Conservation (phyloP, 805 yeast species). For the Candida insectorum region DNA sequence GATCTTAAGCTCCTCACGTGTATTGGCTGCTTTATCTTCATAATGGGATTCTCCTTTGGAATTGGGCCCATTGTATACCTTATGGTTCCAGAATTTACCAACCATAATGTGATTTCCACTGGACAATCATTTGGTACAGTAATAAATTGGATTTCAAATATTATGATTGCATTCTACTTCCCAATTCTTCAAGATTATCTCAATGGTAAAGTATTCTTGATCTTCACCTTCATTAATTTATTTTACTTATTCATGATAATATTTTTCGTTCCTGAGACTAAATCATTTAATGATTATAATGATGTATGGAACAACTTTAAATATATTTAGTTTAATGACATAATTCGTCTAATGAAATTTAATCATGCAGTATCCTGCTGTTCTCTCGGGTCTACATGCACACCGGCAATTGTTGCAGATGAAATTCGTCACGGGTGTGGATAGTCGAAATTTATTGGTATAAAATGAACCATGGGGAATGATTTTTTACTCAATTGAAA, state of each 20-base stretch:
- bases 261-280: constrained; percentile 32
- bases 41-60: constrained; percentile 32
- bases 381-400: too few relatives aligned
- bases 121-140: constrained; percentile 36
- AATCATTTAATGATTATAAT: constrained; percentile 19
- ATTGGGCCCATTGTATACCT: constrained; percentile 37
- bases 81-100: constrained; percentile 34
- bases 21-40: constrained; percentile 27
- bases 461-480: too few relatives aligned
- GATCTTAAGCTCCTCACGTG: constrained; percentile 19
- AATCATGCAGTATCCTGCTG: too few relatives aligned
- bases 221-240: constrained; percentile 21
- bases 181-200: constrained; percentile 24
- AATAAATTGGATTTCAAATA: constrained; percentile 33
- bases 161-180: constrained; percentile 29
- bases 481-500: too few relatives aligned
- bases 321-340: constrained; percentile 4
- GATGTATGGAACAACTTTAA: constrained; percentile 24
- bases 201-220: constrained; percentile 27
- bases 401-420: too few relatives aligned
- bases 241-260: constrained; percentile 17
- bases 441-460: too few relatives aligned
- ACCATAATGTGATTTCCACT: constrained; percentile 27
- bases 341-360: too few relatives aligned
- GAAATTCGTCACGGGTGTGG: too few relatives aligned